Evolutionary conservation across 495 filamentous ascomycete species (phyloP), one percentile per base, ranked within the genome.

Genomic region (Talaromyces wortmannii): DNA sequence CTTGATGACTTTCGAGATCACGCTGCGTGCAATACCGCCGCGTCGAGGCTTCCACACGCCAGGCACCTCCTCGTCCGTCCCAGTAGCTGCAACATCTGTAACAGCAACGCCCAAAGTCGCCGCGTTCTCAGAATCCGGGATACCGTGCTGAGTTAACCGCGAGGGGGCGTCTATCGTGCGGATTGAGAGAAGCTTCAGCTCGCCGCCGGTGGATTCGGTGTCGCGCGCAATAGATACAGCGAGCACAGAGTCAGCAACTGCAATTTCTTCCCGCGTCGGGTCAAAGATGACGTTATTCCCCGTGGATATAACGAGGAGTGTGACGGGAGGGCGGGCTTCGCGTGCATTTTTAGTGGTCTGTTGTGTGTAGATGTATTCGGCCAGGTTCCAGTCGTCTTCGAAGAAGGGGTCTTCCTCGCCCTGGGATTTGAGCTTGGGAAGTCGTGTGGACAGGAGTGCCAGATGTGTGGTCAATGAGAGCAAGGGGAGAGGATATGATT

Each of bases 401-500:
- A 99, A 97, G 62, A 96, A 84, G 2, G 95, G 95, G 63, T 99
- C 95, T 72, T 99, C 94, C 65, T 95, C 91, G 52, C 78, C 78
- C 63, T 91, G 84, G 18, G 90, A 95, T 64, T 89, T 88, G 18
- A 95, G 74, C 31, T 84, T 80, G 15, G 94, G 94, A 3, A 97
- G 82, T 54, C 87, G 86, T 6, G 92, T 90, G 43, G 87, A 83
- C 48, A 96, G 84, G 31, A 99, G 88, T n/a, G 94, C 94, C 56
- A 99, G 87, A 69, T 97, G 91, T 3, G 90, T 95, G 1, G 94
- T 95, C 33, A 97, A 80, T 32, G 89, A 94, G 36, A 97, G 84
- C 7, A 97, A 83, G 2, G 95, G 92, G 12, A 96, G 83, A 0
- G 94, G 94, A 63, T 96, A 96, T 31, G 90, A 91, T 15, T 91